These are phyloP conservation scores for Cenchrus americanus DNA, from an alignment of 176 grass and related monocot genomes.

Conservation along the genomic window DNA sequence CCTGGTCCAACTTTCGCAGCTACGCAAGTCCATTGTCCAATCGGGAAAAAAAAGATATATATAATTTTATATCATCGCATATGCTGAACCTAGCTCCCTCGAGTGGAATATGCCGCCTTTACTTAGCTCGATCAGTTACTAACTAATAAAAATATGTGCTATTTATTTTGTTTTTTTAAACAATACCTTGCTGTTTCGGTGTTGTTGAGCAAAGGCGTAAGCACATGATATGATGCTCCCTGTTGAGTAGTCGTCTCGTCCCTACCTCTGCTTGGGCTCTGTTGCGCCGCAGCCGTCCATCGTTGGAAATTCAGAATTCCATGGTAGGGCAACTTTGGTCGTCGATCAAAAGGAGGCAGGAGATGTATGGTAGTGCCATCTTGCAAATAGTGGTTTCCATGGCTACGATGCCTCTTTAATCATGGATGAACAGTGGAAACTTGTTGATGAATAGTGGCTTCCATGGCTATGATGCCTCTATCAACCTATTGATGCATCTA, in stretches of 20 bases:
- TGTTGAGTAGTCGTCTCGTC: too few relatives aligned
- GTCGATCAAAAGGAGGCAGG: not conserved
- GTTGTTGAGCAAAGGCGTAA: not conserved
- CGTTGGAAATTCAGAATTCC: not conserved
- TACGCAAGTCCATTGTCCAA: not conserved
- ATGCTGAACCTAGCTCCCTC: not conserved
- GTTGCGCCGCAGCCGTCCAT: conserved; percentile 20
- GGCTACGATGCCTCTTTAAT: not conserved
- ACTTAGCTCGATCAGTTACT: too few relatives aligned
- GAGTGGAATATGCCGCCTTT: not conserved
- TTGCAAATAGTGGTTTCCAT: not conserved
- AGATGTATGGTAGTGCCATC: not conserved
- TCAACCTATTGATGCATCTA: too few relatives aligned
- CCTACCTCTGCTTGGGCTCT: not conserved
- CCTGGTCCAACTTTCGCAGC: not conserved
- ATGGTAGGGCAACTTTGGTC: too few relatives aligned
- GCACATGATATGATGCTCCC: conserved; percentile 2
- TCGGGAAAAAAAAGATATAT: not conserved
- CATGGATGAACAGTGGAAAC: not conserved
- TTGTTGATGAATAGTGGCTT: too few relatives aligned
- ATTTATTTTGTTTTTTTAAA: too few relatives aligned
- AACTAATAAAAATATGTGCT: not conserved
- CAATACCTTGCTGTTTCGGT: not conserved
- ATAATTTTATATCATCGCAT: not conserved
- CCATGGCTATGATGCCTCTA: too few relatives aligned